Conservation (phyloP, 495 filamentous ascomycete genomes). For the Neohortaea acidophila region DNA sequence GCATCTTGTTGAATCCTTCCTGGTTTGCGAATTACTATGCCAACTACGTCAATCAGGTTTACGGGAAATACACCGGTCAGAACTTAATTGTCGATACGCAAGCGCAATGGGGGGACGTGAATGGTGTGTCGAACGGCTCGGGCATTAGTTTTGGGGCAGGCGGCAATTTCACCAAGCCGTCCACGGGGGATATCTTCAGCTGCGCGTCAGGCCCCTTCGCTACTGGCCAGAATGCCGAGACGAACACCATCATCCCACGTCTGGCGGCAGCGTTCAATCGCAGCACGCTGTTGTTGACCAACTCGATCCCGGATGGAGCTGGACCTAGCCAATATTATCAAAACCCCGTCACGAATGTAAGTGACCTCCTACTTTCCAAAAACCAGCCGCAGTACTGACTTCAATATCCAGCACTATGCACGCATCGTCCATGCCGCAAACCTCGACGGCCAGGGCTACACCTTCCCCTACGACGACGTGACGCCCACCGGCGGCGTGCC, state of each 20-base stretch:
- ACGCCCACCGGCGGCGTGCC: conserved; percentile 25
- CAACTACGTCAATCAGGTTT: conserved; percentile 32
- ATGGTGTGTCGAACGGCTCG: conserved; percentile 22
- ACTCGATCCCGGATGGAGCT: conserved; percentile 9
- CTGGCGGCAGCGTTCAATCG: conserved; percentile 35
- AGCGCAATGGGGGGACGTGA: conserved; percentile 25
- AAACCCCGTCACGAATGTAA: conserved; percentile 14
- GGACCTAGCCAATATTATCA: conserved; percentile 10
- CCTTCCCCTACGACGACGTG: conserved; percentile 39
- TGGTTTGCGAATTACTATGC: conserved; percentile 28
- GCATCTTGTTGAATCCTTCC: conserved; percentile 23
- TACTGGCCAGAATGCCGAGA: conserved; percentile 25
- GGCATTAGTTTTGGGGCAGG: conserved; percentile 27
- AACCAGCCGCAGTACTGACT: neutral
- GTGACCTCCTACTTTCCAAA: neutral
- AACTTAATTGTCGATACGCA: conserved; percentile 31
- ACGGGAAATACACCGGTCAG: conserved; percentile 24
- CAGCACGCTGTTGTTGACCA: conserved; percentile 25
- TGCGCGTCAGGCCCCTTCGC: conserved; percentile 34
- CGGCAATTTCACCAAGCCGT: conserved; percentile 29
- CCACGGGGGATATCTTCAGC: conserved; percentile 31
- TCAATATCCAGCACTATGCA: conserved; percentile 22
- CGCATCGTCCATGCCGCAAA: conserved; percentile 34
- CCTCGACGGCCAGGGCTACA: conserved; percentile 31
- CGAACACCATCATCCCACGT: conserved; percentile 34